Base-by-base conservation (phyloP, 495 filamentous ascomycete genomes). In the Aspergillus biplanus region DNA sequence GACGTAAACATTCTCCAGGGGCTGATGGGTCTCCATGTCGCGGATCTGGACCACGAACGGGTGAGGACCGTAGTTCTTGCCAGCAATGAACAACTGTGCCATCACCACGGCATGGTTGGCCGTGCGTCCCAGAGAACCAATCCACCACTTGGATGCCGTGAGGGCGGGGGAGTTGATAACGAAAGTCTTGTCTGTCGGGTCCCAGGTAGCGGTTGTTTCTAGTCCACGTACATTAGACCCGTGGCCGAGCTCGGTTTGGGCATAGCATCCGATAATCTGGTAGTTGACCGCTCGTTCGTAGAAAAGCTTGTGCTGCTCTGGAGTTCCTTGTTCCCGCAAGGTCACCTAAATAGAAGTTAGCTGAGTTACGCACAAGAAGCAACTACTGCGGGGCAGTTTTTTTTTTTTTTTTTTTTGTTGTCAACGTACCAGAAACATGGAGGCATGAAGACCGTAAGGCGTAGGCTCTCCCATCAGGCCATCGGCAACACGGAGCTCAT, bases 101-200 rank as follows among this genome's bases (percentile, higher is more conserved):
- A 91, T 88, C 2, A 92, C 90, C 32, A 89, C 84, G 0, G 90
- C 89, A 73, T 91, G 83, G 64, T 90, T 92, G 18, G 90, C 89
- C 9, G 86, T 85, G n/a, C 85, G 74, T 52, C 90, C 90, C 6
- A 91, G 78, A 31, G 86, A 87, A 0, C 90, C 90, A 67, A 91
- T 90, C 90, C 90, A 92, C 89, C 89, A 92, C 70, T 92, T 92
- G 42, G 85, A 85, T 15, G 87, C 81, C 9, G 88, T 91, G 58
- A 90, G 75, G 57, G 81, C 75, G 0, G 90, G 90, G 0, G 87
- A 88, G 66, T 89, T 83, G 53, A 92, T 82, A 50, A 78, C 85
- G 73, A 91, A 92, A 6, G 86, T 89, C 74, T 89, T 86, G 67
- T 89, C 83, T 13, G 85, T 74, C 4, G 81, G 69, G 68, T 90